Evolutionary conservation across 495 filamentous ascomycete species (phyloP), one percentile per base, ranked within the genome.

Genomic region (Daldinia concentrica): DNA sequence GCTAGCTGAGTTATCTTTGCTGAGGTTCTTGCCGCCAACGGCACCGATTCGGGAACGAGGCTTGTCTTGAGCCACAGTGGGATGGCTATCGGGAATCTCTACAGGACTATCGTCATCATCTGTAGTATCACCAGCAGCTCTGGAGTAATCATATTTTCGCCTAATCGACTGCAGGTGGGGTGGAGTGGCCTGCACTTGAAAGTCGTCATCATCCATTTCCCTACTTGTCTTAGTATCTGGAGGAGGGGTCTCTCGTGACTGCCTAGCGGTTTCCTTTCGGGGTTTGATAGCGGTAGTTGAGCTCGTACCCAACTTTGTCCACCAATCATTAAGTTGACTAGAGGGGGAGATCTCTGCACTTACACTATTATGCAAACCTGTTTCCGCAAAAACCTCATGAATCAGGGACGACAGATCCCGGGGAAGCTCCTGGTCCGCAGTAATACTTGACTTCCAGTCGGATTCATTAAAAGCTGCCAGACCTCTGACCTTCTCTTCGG

Each of bases 401-500:
- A 85, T 66, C 2, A 85, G 69, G 22, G 78, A 65, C 7, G 77
- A 65, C 32, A 82, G 64, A 41, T 82, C 79, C 15, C 73, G 62
- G 32, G 80, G 68, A 58, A 57, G 74, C 58, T 83, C 64, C 14
- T 71, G 68, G 32, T 60, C 58, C 24, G 63, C 64, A 7, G 58
- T 76, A 62, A 73, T 59, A n/a, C 79, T 67, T 5, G 62, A 75
- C 50, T 70, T 84, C 84, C 87, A 90, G 3, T 71, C 74, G 0
- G 75, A 68, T 66, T 85, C 78, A 34, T 82, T 71, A 62, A 91
- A 91, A 9, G 73, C 75, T 1, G 81, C 82, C 17, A 91, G 79
- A 0, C 88, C 89, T 52, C 83, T 86, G 17, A 90, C 82, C 58
- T 82, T 84, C 9, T 80, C 79, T 45, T 85, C 86, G 2, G 82